Conservation (phyloP, 2,329 filamentous ascomycete genomes). For the Neofusicoccum kwambonambiense region DNA sequence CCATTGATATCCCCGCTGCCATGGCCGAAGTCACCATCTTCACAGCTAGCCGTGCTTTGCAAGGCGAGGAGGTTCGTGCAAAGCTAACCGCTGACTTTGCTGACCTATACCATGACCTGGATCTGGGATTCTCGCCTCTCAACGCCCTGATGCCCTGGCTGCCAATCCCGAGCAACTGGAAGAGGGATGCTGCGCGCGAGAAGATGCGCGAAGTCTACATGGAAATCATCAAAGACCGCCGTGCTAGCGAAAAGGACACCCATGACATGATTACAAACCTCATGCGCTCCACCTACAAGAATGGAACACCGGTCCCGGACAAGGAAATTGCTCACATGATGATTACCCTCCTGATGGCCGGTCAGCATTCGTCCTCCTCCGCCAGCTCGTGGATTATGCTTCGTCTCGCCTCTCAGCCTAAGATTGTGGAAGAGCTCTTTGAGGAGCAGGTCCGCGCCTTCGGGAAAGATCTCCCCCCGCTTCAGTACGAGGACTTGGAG, state of each 20-base stretch:
- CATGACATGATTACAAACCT: slow-evolving; percentile 78
- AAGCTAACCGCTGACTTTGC: slow-evolving; percentile 75
- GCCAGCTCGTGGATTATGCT: slow-evolving; percentile 78
- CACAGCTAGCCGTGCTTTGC: slow-evolving; percentile 76
- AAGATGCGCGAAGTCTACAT: slow-evolving; percentile 76
- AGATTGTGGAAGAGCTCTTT: slow-evolving; percentile 73
- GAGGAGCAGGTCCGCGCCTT: slow-evolving; percentile 71
- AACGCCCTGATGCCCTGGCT: slow-evolving; percentile 83
- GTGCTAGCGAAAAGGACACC: slow-evolving; percentile 40
- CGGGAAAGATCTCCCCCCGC: slow-evolving; percentile 60
- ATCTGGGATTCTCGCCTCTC: slow-evolving; percentile 78
- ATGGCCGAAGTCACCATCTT: slow-evolving; percentile 83
- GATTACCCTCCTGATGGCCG: slow-evolving; percentile 83
- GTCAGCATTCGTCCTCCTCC: slow-evolving; percentile 78
- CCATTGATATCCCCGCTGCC: slow-evolving; percentile 64
- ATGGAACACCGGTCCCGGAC: slow-evolving; percentile 69
- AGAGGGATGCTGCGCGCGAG: slow-evolving; percentile 70
- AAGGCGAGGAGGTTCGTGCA: slow-evolving; percentile 72
- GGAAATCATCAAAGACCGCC: slow-evolving; percentile 69
- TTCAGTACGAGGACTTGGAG: slow-evolving; percentile 71
- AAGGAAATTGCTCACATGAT: slow-evolving; percentile 81
- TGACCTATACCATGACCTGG: slow-evolving; percentile 75
- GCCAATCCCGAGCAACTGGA: slow-evolving; percentile 74
- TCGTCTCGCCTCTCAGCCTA: slow-evolving; percentile 68
- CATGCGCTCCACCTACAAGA: slow-evolving; percentile 76